These are phyloP conservation scores for Alternaria tenuissima DNA, from an alignment of 2,329 filamentous ascomycete species.

Conservation along the genomic window DNA sequence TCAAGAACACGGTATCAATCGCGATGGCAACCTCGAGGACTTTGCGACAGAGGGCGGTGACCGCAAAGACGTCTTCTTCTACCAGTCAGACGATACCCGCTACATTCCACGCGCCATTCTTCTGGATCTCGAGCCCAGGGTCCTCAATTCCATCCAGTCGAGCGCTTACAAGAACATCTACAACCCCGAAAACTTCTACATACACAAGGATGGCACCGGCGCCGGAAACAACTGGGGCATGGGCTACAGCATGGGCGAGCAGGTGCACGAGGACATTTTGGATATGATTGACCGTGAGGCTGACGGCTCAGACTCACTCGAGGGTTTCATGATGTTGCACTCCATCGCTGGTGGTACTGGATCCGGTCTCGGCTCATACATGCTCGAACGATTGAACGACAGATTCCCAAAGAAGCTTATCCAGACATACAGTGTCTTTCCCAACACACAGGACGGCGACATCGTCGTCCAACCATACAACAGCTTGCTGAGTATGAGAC, in stretches of 20 bases:
- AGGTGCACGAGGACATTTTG: slow-evolving; percentile 94
- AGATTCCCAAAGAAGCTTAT: slow-evolving; percentile 99
- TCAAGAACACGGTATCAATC: slow-evolving; percentile 96
- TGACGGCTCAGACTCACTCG: slow-evolving; percentile 95
- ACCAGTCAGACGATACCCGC: slow-evolving; percentile 96
- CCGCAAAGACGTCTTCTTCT: slow-evolving; percentile 99
- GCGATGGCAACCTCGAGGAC: slow-evolving; percentile 95
- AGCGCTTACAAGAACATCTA: slow-evolving; percentile 98
- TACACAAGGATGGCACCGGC: slow-evolving; percentile 90
- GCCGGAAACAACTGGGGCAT: slow-evolving; percentile 99
- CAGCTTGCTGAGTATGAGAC: slow-evolving; percentile 88
- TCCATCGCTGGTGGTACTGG: slow-evolving; percentile 97
- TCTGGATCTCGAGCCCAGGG: slow-evolving; percentile 90
- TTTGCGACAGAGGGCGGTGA: slow-evolving; percentile 98
- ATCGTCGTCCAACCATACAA: slow-evolving; percentile 99
- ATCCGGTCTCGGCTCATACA: slow-evolving; percentile 92
- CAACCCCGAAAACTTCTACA: slow-evolving; percentile 99
- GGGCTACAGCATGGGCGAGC: slow-evolving; percentile 91
- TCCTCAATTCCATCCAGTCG: slow-evolving; percentile 90
- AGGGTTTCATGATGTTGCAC: slow-evolving; percentile 99
- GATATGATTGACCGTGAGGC: slow-evolving; percentile 99
- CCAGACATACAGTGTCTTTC: slow-evolving; percentile 98
- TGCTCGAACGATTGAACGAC: slow-evolving; percentile 95
- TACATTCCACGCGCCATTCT: slow-evolving; percentile 97
- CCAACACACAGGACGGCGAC: slow-evolving; percentile 87